A percentile compares a stretch with the other conserved stretches of the same genome.
phyloP scores from a whole-genome alignment of 441 rosid species.

The Corymbia calophylla region DNA sequence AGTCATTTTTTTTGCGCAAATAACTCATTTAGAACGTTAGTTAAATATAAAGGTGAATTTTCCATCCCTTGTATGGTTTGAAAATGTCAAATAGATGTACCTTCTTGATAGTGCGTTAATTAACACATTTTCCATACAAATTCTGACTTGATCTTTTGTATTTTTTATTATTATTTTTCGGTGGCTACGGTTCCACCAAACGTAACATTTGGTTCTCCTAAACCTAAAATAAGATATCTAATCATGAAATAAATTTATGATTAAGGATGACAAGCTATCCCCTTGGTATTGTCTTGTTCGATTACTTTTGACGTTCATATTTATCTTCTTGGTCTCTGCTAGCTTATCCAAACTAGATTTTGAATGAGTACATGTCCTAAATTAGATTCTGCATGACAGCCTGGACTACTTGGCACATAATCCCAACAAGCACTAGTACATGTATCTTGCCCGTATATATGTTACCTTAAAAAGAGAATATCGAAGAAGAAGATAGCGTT shows the following conservation, averaged over 20 bases:
- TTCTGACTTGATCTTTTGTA: neutral
- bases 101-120: neutral
- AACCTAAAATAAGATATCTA: neutral
- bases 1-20: neutral
- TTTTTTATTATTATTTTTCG: too few species aligned
- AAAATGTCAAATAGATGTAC: neutral
- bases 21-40: neutral
- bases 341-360: neutral
- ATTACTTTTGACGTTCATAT: neutral
- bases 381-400: neutral
- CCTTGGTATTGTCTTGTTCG: neutral
- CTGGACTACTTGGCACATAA: neutral
- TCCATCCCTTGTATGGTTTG: neutral
- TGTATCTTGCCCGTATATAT: neutral
- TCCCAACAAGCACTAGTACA: neutral
- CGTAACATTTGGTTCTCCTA: neutral
- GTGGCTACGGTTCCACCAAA: neutral
- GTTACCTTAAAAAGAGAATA: neutral
- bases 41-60: neutral
- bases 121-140: too few species aligned
- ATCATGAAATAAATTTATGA: neutral
- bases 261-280: neutral
- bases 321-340: neutral
- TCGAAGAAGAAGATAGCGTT: neutral
- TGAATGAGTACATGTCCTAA: neutral